A percentile compares a stretch with the other conserved stretches of the same genome.
Conservation (phyloP, 2,329 filamentous ascomycete genomes). For the Venturia effusa region DNA sequence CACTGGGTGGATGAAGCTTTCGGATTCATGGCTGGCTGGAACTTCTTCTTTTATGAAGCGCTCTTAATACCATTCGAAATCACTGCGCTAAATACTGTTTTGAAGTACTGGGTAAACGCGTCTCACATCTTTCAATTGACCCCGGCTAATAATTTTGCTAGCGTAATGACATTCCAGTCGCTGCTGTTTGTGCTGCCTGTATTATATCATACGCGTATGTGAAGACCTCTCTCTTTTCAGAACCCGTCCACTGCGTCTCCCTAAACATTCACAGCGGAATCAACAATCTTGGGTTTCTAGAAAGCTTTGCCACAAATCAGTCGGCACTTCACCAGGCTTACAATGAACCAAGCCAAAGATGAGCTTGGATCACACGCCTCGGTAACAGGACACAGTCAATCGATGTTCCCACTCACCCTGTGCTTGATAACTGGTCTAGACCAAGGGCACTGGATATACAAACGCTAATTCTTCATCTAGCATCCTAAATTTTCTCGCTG, state of each 20-base stretch:
- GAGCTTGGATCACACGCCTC: neutral
- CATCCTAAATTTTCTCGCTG: conserved; percentile 32
- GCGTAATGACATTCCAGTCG: conserved; percentile 31
- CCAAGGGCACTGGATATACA: neutral
- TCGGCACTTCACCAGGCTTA: too few relatives aligned
- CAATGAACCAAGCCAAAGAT: too few relatives aligned
- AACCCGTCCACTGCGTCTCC: neutral
- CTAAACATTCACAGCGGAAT: neutral
- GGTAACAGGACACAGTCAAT: too few relatives aligned
- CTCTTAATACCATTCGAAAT: conserved; percentile 42
- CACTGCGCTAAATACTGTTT: conserved; percentile 38
- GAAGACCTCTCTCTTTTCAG: neutral
- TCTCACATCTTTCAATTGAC: neutral
- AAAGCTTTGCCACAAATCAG: too few relatives aligned
- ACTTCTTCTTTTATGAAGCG: conserved; percentile 42
- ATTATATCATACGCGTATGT: conserved; percentile 12
- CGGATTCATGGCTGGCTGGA: conserved; percentile 37
- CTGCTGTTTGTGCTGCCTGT: conserved; percentile 26
- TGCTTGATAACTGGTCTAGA: neutral
- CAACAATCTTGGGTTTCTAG: neutral
- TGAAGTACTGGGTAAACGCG: conserved; percentile 36
- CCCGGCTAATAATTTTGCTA: neutral
- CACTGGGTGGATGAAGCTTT: conserved; percentile 39
- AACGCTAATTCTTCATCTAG: neutral
- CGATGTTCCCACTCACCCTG: neutral